These are phyloP conservation scores for Xylaria sp. DNA, from an alignment of 2,329 filamentous ascomycete species.

Conservation along the genomic window DNA sequence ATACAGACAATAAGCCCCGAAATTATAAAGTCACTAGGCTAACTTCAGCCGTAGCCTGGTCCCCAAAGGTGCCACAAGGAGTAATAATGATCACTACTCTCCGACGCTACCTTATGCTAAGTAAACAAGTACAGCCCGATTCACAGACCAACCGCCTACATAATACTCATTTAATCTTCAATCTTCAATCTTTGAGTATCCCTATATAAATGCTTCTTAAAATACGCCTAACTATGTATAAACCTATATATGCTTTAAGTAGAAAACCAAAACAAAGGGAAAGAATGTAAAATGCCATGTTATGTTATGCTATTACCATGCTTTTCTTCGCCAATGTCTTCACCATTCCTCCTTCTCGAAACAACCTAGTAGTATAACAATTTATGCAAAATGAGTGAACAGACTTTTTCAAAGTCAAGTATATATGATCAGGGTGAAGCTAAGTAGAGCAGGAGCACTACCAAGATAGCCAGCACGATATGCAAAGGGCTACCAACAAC, in stretches of 20 bases:
- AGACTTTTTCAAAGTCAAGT: not conserved
- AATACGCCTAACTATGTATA: not conserved
- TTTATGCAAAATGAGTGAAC: not conserved
- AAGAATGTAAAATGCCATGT: slow-evolving; percentile 1
- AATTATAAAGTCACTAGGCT: too few relatives aligned
- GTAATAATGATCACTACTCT: too few relatives aligned
- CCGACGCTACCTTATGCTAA: not conserved
- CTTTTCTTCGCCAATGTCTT: slow-evolving; percentile 10
- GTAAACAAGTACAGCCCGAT: not conserved
- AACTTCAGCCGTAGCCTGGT: too few relatives aligned
- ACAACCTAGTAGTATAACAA: not conserved
- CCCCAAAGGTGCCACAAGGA: too few relatives aligned
- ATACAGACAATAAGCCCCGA: too few relatives aligned
- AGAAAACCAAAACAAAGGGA: not conserved
- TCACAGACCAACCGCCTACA: not conserved
- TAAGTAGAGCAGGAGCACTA: too few relatives aligned
- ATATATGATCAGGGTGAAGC: too few relatives aligned
- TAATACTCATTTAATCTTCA: not conserved
- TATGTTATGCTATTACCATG: slow-evolving; percentile 2
- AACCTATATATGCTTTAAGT: not conserved
- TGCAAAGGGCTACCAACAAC: too few relatives aligned
- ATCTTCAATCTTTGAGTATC: not conserved
- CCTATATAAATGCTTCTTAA: not conserved
- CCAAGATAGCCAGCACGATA: too few relatives aligned
- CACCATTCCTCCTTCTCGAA: not conserved